A percentile compares a stretch with the other conserved stretches of the same genome.
Evolutionary conservation across 2,329 filamentous ascomycete species (phyloP).

Genomic region (Byssochlamys sp.): DNA sequence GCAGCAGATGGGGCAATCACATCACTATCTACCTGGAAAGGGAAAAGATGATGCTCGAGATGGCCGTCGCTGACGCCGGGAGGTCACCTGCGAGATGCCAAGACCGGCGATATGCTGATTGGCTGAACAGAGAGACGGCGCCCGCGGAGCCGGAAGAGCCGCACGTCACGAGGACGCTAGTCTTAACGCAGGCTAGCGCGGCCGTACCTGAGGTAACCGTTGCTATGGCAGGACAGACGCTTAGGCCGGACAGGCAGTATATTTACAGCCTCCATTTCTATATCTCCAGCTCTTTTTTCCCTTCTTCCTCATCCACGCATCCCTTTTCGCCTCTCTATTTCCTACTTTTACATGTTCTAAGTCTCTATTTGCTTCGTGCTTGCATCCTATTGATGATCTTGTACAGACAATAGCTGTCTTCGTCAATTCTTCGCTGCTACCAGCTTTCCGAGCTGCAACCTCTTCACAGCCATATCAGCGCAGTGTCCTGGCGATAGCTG

Average conservation of each 20-base stretch:
- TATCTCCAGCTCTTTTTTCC: conserved; percentile 11
- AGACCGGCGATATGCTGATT: conserved; percentile 21
- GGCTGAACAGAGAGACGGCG: conserved; percentile 40
- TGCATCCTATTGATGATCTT: conserved; percentile 15
- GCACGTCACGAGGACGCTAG: conserved; percentile 36
- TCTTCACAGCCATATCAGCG: conserved; percentile 27
- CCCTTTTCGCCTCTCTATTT: conserved; percentile 14
- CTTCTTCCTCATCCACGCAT: conserved; percentile 10
- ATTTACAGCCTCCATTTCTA: conserved; percentile 23
- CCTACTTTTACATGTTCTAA: conserved; percentile 24
- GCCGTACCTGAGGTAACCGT: conserved; percentile 15
- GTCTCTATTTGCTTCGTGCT: conserved; percentile 15
- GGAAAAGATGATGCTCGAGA: conserved; percentile 18
- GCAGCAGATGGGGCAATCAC: neutral
- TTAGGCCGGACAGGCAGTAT: conserved; percentile 24
- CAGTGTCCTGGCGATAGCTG: conserved; percentile 25
- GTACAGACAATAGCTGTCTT: conserved; percentile 17
- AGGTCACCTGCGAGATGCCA: neutral
- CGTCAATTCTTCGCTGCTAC: neutral
- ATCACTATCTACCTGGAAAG: conserved; percentile 1
- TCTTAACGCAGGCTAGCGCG: conserved; percentile 27
- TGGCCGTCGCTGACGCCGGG: neutral
- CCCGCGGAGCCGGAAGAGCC: conserved; percentile 9
- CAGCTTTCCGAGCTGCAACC: neutral
- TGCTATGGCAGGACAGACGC: conserved; percentile 29